These are phyloP conservation scores for Globisporangium polare DNA, from an alignment of 352 stramenopile species.

Conservation along the genomic window DNA sequence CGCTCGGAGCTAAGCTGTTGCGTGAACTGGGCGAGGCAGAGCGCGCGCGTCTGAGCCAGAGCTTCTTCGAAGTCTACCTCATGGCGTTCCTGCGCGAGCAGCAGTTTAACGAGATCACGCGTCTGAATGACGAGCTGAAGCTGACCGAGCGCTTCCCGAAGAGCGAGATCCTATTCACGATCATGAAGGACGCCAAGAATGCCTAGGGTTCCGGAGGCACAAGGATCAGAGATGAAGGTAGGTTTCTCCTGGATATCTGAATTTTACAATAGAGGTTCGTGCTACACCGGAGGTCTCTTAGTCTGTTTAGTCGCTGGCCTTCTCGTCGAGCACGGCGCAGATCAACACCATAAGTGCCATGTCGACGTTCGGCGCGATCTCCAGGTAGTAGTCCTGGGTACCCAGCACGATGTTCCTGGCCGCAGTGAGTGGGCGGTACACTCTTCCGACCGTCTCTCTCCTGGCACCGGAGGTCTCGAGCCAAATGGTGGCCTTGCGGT, in stretches of 20 bases:
- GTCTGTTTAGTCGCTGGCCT: too few species aligned
- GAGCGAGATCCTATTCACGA: constrained; percentile 13
- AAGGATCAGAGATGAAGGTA: too few species aligned
- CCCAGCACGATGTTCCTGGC: too few species aligned
- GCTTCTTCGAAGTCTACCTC: constrained; percentile 21
- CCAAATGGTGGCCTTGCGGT: constrained; percentile 23
- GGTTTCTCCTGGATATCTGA: too few species aligned
- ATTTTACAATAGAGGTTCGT: too few species aligned
- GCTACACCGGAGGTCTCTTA: too few species aligned
- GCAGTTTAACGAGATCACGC: constrained; percentile 9
- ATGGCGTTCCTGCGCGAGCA: constrained; percentile 16
- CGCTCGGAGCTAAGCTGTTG: constrained; percentile 15
- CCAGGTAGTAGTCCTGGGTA: not conserved
- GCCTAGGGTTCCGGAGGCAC: constrained; percentile 12
- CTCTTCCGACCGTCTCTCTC: not conserved
- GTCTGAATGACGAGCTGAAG: constrained; percentile 10
- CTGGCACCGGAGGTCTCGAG: constrained; percentile 15
- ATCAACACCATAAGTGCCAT: constrained; percentile 4
- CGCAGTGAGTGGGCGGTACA: not conserved
- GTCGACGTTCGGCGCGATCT: constrained; percentile 9
- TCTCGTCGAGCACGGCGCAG: not conserved
- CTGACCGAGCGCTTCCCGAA: constrained; percentile 19
- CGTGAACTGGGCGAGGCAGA: not conserved
- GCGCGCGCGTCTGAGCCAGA: constrained; percentile 10
- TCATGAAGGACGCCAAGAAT: constrained; percentile 30